Percentiles rank a stretch among this genome's conserved stretches.
These are phyloP conservation scores for Boletus tomentosulus DNA, from an alignment of 768 basidiomycete genomes.

Conservation along the genomic window DNA sequence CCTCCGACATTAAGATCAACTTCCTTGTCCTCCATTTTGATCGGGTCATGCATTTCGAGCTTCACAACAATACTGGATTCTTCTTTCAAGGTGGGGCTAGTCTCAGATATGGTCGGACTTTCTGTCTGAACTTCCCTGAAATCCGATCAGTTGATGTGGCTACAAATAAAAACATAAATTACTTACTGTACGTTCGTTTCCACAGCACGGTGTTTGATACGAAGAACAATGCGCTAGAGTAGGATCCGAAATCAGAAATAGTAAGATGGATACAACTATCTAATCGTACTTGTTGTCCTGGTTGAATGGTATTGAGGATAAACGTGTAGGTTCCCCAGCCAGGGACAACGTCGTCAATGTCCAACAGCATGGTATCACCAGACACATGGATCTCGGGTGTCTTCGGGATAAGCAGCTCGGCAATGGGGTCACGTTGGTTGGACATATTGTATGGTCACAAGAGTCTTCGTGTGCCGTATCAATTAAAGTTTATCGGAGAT, in stretches of 20 bases:
- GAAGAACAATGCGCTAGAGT: neutral
- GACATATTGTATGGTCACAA: neutral
- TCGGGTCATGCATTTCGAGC: neutral
- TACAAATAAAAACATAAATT: too few relatives aligned
- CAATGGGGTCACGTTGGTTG: neutral
- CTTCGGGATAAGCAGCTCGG: neutral
- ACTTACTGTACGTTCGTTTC: neutral
- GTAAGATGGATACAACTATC: neutral
- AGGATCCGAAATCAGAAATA: neutral
- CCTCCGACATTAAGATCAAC: neutral
- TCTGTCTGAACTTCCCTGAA: neutral
- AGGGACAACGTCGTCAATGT: neutral
- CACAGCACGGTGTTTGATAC: neutral
- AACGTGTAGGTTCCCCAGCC: neutral
- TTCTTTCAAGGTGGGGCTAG: neutral
- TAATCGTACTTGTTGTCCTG: neutral
- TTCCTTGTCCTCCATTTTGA: neutral
- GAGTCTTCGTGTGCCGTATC: too few relatives aligned
- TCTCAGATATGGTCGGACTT: neutral
- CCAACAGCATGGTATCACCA: neutral
- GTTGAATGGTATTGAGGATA: neutral
- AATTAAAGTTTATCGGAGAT: neutral
- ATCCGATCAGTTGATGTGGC: neutral
- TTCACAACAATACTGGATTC: neutral
- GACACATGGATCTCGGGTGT: neutral